Conservation (phyloP, 2,329 filamentous ascomycete species). For the Trichoderma citrinoviride region DNA sequence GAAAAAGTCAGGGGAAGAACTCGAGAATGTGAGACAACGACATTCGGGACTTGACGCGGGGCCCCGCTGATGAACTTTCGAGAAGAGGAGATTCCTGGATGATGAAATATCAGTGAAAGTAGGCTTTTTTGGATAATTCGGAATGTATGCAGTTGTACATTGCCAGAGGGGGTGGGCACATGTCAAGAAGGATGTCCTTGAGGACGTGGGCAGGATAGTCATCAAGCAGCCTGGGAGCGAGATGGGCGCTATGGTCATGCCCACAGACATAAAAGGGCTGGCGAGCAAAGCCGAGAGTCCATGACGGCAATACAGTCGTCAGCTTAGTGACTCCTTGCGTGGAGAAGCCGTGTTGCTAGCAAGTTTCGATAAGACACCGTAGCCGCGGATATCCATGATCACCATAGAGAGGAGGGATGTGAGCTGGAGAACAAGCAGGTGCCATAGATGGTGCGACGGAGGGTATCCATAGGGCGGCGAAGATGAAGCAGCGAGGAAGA, state of each 20-base stretch:
- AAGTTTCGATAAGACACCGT: slow-evolving; percentile 50
- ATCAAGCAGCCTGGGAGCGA: slow-evolving; percentile 54
- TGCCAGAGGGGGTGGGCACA: slow-evolving; percentile 53
- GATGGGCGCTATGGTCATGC: slow-evolving; percentile 56
- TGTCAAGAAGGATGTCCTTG: slow-evolving; percentile 49
- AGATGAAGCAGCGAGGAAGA: slow-evolving; percentile 39
- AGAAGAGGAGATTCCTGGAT: slow-evolving; percentile 52
- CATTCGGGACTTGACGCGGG: slow-evolving; percentile 43
- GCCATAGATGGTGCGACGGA: slow-evolving; percentile 53
- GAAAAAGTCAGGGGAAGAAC: background rate
- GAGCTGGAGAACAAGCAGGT: slow-evolving; percentile 43
- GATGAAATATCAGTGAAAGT: slow-evolving; percentile 60
- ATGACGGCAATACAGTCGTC: slow-evolving; percentile 47
- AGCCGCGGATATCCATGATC: slow-evolving; percentile 50
- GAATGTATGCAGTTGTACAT: slow-evolving; percentile 48
- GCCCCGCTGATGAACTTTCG: slow-evolving; percentile 44
- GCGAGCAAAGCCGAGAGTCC: slow-evolving; percentile 39
- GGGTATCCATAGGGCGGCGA: slow-evolving; percentile 52
- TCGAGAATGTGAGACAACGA: slow-evolving; percentile 34
- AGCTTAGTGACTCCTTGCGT: slow-evolving; percentile 51
- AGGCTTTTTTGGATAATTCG: slow-evolving; percentile 45
- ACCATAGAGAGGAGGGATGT: slow-evolving; percentile 42
- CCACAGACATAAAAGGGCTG: slow-evolving; percentile 49
- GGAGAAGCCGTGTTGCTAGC: slow-evolving; percentile 30
- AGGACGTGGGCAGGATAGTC: slow-evolving; percentile 42